phyloP scores from a whole-genome alignment of 768 basidiomycete genomes.

The Mycena kentingensis region DNA sequence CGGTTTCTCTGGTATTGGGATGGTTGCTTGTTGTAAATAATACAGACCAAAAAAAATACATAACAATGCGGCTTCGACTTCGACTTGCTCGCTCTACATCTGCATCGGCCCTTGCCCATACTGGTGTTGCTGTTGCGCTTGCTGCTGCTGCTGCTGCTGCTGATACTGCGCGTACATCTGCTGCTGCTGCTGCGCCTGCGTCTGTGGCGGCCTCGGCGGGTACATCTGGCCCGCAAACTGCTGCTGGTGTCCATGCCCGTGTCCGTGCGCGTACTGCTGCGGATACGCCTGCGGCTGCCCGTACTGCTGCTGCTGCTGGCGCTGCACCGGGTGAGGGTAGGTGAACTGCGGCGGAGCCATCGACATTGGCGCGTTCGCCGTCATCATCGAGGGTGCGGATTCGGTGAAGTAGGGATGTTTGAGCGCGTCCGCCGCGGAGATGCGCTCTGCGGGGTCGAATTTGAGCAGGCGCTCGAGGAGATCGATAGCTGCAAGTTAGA shows the following conservation, averaged over 20 bases:
- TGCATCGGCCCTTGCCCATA: conserved; percentile 14
- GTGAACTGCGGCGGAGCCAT: conserved; percentile 72
- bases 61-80: too few species aligned
- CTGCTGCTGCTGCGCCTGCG: neutral
- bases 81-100: neutral
- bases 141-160: conserved; percentile 4
- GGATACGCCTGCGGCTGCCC: conserved; percentile 1
- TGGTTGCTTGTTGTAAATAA: neutral
- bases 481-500: conserved; percentile 69
- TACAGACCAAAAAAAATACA: too few species aligned
- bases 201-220: conserved; percentile 7
- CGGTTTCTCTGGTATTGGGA: neutral
- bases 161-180: conserved; percentile 5
- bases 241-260: conserved; percentile 13
- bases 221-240: conserved; percentile 17
- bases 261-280: conserved; percentile 3
- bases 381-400: conserved; percentile 43
- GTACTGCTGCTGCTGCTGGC: conserved; percentile 3
- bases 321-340: conserved; percentile 64
- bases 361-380: conserved; percentile 45
- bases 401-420: conserved; percentile 89
- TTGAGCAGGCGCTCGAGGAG: conserved; percentile 92
- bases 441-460: conserved; percentile 91
- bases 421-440: conserved; percentile 89
- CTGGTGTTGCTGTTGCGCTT: conserved; percentile 7